phyloP scores from a whole-genome alignment of 345 rosid species.

The Arabidopsis suecica region DNA sequence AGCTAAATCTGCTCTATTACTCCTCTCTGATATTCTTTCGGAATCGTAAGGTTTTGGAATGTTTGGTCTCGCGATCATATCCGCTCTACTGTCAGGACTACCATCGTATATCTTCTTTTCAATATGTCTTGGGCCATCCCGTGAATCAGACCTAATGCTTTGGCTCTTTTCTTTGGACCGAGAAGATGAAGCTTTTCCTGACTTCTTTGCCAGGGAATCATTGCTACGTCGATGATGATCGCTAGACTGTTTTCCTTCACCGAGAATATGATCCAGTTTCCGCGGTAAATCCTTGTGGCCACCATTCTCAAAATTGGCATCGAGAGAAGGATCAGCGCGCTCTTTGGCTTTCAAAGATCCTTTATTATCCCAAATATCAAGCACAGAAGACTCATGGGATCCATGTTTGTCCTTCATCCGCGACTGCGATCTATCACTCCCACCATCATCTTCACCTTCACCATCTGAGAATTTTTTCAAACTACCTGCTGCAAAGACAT shows the following conservation, averaged over 20 bases:
- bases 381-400: slow-evolving; percentile 55
- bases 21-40: slow-evolving; percentile 45
- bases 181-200: slow-evolving; percentile 71
- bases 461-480: slow-evolving; percentile 59
- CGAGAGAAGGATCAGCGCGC: slow-evolving; percentile 52
- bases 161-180: slow-evolving; percentile 66
- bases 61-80: slow-evolving; percentile 53
- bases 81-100: slow-evolving; percentile 54
- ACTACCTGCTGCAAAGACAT: slow-evolving; percentile 48
- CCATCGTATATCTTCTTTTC: slow-evolving; percentile 57
- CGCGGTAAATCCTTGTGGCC: slow-evolving; percentile 51
- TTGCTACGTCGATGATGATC: slow-evolving; percentile 51
- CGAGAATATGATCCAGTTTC: slow-evolving; percentile 47
- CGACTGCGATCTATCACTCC: slow-evolving; percentile 64
- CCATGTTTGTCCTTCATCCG: slow-evolving; percentile 57
- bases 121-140: slow-evolving; percentile 51
- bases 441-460: slow-evolving; percentile 71
- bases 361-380: slow-evolving; percentile 54
- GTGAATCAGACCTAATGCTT: slow-evolving; percentile 58
- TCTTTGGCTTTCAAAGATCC: slow-evolving; percentile 58
- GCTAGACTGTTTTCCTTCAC: slow-evolving; percentile 56
- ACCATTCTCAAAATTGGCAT: slow-evolving; percentile 50
- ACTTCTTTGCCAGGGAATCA: slow-evolving; percentile 56
- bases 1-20: slow-evolving; percentile 42
- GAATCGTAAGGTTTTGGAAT: slow-evolving; percentile 46